Evolutionary conservation across 2,329 filamentous ascomycete species (phyloP), one percentile per base, ranked within the genome.

Genomic region (Aspergillus pseudoglaucus): DNA sequence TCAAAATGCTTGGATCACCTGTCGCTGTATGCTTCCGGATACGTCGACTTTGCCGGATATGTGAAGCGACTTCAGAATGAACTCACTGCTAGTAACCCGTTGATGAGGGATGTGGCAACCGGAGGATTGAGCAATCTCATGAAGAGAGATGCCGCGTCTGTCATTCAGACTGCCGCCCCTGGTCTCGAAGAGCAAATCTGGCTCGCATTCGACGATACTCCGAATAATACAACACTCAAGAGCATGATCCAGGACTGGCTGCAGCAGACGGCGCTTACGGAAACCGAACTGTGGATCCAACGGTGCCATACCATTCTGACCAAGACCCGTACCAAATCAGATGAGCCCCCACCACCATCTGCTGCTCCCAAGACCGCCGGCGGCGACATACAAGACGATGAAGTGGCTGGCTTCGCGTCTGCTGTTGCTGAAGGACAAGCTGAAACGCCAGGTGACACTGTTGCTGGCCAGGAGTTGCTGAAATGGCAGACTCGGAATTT

Each of bases 401-500:
- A 98, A 66, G 91, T 95, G 32, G 93, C 93, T 45, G 93, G 93
- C 0, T 97, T 98, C 62, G 90, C 90, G 27, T 81, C 84, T n/a
- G 83, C 86, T 1, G 78, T 78, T 23, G 84, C 82, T 22, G 79
- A 75, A 3, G 74, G 69, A 4, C 80, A 80, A 43, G 79, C 85
- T 44, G 77, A 79, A 35, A 81, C 82, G 41, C 61, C 67, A 0
- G 71, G 71, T 42, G 75, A 73, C 30, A 60, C 62, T 60, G 72
- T 56, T 72, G 58, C 83, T 7, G 84, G 90, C 17, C 90, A 94
- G 59, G 93, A 98, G 65, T 81, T 93, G 12, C 75, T 98, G 51
- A 84, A 90, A 56, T 98, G 93, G 93, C 93, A 98, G 66, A 91
- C 95, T 6, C 84, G 88, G 30, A 90, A 90, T 1, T 97, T 97